Conservation (phyloP, 345 rosid genomes). For the Populus deltoides region DNA sequence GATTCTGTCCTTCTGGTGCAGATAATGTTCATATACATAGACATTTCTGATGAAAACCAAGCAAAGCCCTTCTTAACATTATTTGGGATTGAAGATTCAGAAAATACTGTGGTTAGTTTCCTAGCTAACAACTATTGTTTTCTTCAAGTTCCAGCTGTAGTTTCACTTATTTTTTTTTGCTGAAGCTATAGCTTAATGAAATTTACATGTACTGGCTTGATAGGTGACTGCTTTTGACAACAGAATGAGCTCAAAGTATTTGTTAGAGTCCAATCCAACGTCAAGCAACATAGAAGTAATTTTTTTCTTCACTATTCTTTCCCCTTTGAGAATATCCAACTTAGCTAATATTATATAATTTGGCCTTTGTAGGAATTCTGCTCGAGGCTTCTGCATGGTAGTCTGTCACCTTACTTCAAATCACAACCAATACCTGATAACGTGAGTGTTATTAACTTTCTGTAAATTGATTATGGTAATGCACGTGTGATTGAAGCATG, state of each 20-base stretch:
- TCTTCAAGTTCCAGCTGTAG: background rate
- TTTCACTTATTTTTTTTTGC: slow-evolving; percentile 1
- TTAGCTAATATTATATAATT: slow-evolving; percentile 4
- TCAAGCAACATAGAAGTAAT: slow-evolving; percentile 68
- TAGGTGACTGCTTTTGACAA: slow-evolving; percentile 86
- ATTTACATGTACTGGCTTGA: slow-evolving; percentile 19
- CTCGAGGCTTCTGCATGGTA: slow-evolving; percentile 53
- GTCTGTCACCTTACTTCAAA: slow-evolving; percentile 56
- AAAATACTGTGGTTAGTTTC: slow-evolving; percentile 54
- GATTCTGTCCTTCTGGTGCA: slow-evolving; percentile 32
- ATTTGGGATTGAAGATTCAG: slow-evolving; percentile 68
- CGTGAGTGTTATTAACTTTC: slow-evolving; percentile 37
- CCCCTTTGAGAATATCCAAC: slow-evolving; percentile 5
- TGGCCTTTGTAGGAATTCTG: slow-evolving; percentile 57
- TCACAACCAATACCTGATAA: slow-evolving; percentile 79
- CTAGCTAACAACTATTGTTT: background rate
- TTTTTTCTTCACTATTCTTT: slow-evolving; percentile 1
- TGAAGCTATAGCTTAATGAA: slow-evolving; percentile 16
- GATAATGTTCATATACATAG: slow-evolving; percentile 73
- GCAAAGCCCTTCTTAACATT: slow-evolving; percentile 87
- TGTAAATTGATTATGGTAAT: background rate
- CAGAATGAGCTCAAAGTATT: slow-evolving; percentile 56
- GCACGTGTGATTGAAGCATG: background rate
- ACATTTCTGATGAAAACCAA: slow-evolving; percentile 63
- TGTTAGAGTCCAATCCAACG: slow-evolving; percentile 62